Conservation (phyloP, 1,284 basidiomycete species). For the Heterobasidion parviporum region DNA sequence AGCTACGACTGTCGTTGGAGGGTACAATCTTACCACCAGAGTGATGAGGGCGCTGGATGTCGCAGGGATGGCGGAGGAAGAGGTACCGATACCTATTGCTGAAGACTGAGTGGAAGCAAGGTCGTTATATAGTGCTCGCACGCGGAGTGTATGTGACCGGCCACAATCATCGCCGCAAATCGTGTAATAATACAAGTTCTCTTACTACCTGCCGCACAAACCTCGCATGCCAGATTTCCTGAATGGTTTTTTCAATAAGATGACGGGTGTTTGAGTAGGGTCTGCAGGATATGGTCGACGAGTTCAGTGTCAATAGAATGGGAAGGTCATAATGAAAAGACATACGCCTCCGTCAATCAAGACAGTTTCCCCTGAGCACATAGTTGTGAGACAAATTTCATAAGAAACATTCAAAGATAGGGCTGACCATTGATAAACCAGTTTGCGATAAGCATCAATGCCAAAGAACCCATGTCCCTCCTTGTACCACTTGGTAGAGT, state of each 20-base stretch:
- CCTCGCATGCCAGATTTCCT: no score
- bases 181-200: no score
- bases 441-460: conserved; percentile 37
- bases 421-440: conserved; percentile 33
- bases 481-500: conserved; percentile 27
- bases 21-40: conserved; percentile 1
- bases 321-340: conserved; percentile 6
- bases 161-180: no score
- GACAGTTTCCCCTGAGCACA: conserved; percentile 33
- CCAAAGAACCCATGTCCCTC: conserved; percentile 37
- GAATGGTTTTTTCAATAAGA: conserved; percentile 23
- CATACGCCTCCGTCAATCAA: conserved; percentile 43
- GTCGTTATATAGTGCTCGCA: no score
- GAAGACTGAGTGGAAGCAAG: background rate
- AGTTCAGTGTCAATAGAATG: background rate
- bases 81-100: background rate
- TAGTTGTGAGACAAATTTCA: background rate
- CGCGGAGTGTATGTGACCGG: no score
- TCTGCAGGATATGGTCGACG: conserved; percentile 17
- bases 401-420: background rate
- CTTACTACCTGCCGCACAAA: no score
- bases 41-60: conserved; percentile 2
- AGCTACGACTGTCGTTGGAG: background rate
- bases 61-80: conserved; percentile 1
- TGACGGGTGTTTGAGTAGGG: conserved; percentile 31